Percentiles rank a stretch among this genome's conserved stretches.
Conservation (phyloP, 2,329 filamentous ascomycete species). For the Byssoonygena ceratinophila region DNA sequence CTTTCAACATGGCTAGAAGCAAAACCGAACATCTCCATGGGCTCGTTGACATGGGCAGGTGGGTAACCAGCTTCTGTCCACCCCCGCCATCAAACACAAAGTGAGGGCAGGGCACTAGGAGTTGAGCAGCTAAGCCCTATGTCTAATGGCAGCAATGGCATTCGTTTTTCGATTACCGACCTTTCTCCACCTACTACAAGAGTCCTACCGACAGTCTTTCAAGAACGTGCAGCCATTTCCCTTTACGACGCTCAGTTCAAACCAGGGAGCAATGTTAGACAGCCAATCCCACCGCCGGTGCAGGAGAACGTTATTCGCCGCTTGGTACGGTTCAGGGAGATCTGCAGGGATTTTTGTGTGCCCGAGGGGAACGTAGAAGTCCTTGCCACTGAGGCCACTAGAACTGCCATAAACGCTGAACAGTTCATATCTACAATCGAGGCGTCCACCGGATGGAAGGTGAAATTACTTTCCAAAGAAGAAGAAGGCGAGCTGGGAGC, state of each 20-base stretch:
- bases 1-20: neutral
- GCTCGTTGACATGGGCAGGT: conserved; percentile 11
- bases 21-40: conserved; percentile 4
- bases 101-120: neutral
- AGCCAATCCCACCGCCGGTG: conserved; percentile 48
- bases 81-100: no score
- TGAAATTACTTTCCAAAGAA: conserved; percentile 63
- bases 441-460: conserved; percentile 53
- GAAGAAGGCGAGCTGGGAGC: conserved; percentile 77
- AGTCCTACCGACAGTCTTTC: conserved; percentile 65
- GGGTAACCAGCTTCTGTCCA: no score
- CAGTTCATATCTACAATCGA: conserved; percentile 58
- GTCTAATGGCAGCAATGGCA: conserved; percentile 56
- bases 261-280: conserved; percentile 30
- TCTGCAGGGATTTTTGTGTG: conserved; percentile 61
- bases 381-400: conserved; percentile 80
- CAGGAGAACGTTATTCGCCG: conserved; percentile 57
- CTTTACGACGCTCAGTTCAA: conserved; percentile 68
- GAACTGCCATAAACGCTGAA: conserved; percentile 62
- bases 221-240: conserved; percentile 68
- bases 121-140: neutral
- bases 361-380: conserved; percentile 54
- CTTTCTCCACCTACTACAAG: conserved; percentile 61
- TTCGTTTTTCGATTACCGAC: conserved; percentile 81
- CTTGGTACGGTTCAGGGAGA: conserved; percentile 58